A percentile compares a stretch with the other conserved stretches of the same genome.
These are phyloP conservation scores for Bipolaris gigantea DNA, from an alignment of 2,329 filamentous ascomycete species.

Conservation along the genomic window DNA sequence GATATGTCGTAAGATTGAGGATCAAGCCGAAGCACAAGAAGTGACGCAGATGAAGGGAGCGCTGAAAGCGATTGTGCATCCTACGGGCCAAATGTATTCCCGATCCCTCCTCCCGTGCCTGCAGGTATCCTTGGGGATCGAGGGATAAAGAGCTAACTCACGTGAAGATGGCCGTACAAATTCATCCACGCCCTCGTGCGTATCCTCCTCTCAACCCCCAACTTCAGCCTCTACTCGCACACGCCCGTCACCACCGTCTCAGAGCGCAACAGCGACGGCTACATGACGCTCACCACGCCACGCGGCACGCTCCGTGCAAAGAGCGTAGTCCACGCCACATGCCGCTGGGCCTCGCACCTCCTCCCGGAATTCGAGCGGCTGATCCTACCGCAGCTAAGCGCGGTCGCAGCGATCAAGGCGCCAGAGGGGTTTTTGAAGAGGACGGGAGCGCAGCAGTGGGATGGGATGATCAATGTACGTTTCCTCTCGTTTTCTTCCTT, in stretches of 20 bases:
- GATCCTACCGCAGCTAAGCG: conserved; percentile 8
- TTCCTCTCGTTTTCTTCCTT: background rate
- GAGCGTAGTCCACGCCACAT: conserved; percentile 13
- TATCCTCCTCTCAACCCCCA: conserved; percentile 6
- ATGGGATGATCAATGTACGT: conserved; percentile 11
- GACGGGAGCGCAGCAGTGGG: conserved; percentile 18
- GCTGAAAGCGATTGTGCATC: conserved; percentile 9
- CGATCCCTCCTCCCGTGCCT: background rate
- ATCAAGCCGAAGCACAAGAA: conserved; percentile 5
- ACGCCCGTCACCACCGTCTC: conserved; percentile 11
- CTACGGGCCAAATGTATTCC: conserved; percentile 12
- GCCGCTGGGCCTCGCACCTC: conserved; percentile 16
- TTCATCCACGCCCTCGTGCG: conserved; percentile 14
- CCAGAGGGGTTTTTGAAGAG: conserved; percentile 12
- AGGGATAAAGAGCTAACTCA: background rate
- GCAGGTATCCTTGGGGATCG: background rate
- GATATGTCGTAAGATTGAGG: conserved; percentile 7
- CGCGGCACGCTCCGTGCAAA: conserved; percentile 9
- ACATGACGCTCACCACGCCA: conserved; percentile 7
- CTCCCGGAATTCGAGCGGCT: conserved; percentile 12
- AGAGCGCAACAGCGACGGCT: conserved; percentile 7
- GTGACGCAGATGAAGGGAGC: conserved; percentile 17
- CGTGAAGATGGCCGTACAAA: conserved; percentile 17
- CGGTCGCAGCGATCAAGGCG: conserved; percentile 10
- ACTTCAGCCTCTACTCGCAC: conserved; percentile 8